Evolutionary conservation across 1,284 basidiomycete species (phyloP), one percentile per base, ranked within the genome.

Genomic region (Ganoderma leucocontextum): DNA sequence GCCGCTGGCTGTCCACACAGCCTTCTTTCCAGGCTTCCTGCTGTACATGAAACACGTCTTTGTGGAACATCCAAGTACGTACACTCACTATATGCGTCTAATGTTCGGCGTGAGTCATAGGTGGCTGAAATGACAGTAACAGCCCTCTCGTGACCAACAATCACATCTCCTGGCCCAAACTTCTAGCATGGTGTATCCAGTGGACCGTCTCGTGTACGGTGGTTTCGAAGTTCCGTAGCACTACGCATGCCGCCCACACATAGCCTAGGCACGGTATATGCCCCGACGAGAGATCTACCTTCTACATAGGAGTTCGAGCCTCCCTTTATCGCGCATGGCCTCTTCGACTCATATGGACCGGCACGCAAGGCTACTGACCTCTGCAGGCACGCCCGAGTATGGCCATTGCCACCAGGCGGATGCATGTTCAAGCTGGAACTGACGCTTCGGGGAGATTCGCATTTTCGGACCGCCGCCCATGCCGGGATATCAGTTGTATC

Each of bases 1-100:
- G 39, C 44, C 47, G 47, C 47, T 49, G 47, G 47, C 47, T 49
- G 47, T 49, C 47, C 47, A 25, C 22, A 49, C 47, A 49, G 47
- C 47, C 47, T 19, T 42, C 41, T 19, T 42, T 17, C 41, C 47
- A 22, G 10, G 22, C 47, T 25, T 49, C 47, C n/a, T 25, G 22
- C 47, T 25, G 22, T 49, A 22, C 47, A 25, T 25, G 22, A 22
- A 49, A 49, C 4, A 49, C 47, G n/a, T 49, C 22, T 49, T 25
- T 47, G 4, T 47, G 44, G 22, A 49, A 25, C 22, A 22, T 19
- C 22, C 22, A 49, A 4, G 47, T 49, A 25, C 47, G 47, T 49
- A 4, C 22, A 41, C 25, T 10, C 22, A 22, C 47, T 12, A 25
- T 25, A 49, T 25, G 22, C 22, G 19, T 47, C n/a, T n/a, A 47